phyloP scores from a whole-genome alignment of 441 rosid species.

The Populus trichocarpa region DNA sequence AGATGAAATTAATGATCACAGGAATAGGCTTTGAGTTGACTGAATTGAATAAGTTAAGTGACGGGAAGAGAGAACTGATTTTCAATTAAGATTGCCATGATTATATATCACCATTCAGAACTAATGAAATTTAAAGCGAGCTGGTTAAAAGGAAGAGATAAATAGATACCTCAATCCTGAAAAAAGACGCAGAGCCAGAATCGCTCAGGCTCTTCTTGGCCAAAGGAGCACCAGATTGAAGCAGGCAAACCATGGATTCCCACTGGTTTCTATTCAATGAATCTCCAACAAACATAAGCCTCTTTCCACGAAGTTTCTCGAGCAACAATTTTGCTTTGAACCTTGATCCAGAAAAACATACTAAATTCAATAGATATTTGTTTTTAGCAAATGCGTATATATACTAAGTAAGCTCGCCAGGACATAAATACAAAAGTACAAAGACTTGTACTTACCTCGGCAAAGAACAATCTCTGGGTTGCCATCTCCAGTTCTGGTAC shows the following conservation, averaged over 20 bases:
- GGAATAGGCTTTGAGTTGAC: neutral
- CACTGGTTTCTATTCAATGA: constrained; percentile 84
- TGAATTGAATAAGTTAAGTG: neutral
- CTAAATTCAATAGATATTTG: neutral
- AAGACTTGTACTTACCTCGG: constrained; percentile 47
- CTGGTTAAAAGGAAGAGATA: neutral
- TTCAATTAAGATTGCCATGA: neutral
- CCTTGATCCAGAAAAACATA: constrained; percentile 30
- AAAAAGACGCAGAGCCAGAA: constrained; percentile 15
- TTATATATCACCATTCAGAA: neutral
- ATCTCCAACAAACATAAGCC: constrained; percentile 92
- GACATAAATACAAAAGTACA: neutral
- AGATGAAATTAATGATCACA: neutral
- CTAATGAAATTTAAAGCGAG: neutral
- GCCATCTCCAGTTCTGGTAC: constrained; percentile 88
- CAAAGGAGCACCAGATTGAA: constrained; percentile 53
- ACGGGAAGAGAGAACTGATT: neutral
- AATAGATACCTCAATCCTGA: constrained; percentile 33
- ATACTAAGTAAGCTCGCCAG: neutral
- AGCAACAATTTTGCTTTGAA: constrained; percentile 61
- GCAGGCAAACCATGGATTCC: constrained; percentile 87
- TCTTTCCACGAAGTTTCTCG: constrained; percentile 71
- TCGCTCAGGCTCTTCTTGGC: constrained; percentile 42
- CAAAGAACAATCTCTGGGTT: constrained; percentile 68
- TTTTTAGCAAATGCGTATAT: neutral